Percentiles rank a stretch among this genome's conserved stretches.
phyloP scores from a whole-genome alignment of 2,329 filamentous ascomycete genomes.

The Colletotrichum tabaci region DNA sequence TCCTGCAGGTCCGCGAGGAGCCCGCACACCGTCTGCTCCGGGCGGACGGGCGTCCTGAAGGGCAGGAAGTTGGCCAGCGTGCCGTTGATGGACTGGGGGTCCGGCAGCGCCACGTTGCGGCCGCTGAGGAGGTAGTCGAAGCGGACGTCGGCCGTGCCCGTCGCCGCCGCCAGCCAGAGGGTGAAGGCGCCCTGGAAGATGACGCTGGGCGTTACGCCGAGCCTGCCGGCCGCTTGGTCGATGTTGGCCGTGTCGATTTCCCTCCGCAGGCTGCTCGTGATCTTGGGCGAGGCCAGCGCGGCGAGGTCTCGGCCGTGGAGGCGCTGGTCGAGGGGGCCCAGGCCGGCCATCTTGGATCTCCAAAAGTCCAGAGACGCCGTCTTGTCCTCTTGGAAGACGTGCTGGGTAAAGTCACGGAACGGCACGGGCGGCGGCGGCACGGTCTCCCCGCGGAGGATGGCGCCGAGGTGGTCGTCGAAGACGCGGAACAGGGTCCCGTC shows the following conservation, averaged over 20 bases:
- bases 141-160: conserved; percentile 44
- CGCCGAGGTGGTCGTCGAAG: conserved; percentile 52
- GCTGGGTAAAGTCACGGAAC: conserved; percentile 49
- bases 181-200: conserved; percentile 55
- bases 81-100: conserved; percentile 55
- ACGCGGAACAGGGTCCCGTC: conserved; percentile 55
- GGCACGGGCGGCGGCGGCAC: conserved; percentile 32
- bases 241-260: conserved; percentile 29
- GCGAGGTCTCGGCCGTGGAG: conserved; percentile 7
- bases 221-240: conserved; percentile 43
- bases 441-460: conserved; percentile 44
- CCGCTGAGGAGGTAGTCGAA: conserved; percentile 56
- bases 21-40: not conserved
- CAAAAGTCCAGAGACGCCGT: conserved; percentile 44
- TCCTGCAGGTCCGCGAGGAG: not conserved
- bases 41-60: conserved; percentile 45
- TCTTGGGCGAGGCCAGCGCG: conserved; percentile 25
- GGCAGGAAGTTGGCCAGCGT: conserved; percentile 56
- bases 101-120: conserved; percentile 53
- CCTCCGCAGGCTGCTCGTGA: not conserved
- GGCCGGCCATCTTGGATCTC: conserved; percentile 37
- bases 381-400: conserved; percentile 43
- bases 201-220: conserved; percentile 51
- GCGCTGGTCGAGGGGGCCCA: not conserved
- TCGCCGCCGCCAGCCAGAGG: conserved; percentile 48